Evolutionary conservation across 345 rosid species (phyloP).

Genomic region (Brassica juncea): DNA sequence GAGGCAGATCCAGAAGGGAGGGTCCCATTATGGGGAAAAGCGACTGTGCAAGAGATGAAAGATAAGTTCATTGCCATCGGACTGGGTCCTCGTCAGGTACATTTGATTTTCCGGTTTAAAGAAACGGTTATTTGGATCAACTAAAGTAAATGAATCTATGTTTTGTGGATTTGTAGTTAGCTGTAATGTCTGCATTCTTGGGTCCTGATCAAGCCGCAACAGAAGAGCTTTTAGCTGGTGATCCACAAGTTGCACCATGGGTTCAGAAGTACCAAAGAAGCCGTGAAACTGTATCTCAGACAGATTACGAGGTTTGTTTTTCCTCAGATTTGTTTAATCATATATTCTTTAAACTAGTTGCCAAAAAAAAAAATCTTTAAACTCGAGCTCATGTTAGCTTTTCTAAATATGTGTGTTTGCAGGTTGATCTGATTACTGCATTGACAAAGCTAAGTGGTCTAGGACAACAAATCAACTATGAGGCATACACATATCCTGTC

Average conservation of each 20-base stretch:
- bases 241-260: constrained; percentile 80
- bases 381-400: background rate
- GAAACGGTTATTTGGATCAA: background rate
- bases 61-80: constrained; percentile 79
- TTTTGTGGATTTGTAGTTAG: constrained; percentile 62
- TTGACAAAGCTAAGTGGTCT: constrained; percentile 73
- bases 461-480: constrained; percentile 88
- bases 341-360: background rate
- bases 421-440: constrained; percentile 94
- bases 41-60: constrained; percentile 85
- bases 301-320: constrained; percentile 79
- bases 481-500: constrained; percentile 77
- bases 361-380: background rate
- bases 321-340: background rate
- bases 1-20: constrained; percentile 86
- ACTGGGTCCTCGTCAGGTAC: constrained; percentile 94
- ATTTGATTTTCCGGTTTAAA: background rate
- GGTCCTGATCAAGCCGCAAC: constrained; percentile 89
- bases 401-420: constrained; percentile 8
- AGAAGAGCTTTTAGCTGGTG: constrained; percentile 63
- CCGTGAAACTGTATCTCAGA: constrained; percentile 89
- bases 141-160: background rate
- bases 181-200: constrained; percentile 93
- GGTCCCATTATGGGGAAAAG: constrained; percentile 77
- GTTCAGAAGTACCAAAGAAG: constrained; percentile 85